phyloP scores from a whole-genome alignment of 2,329 filamentous ascomycete genomes.

The Claviceps fusiformis region DNA sequence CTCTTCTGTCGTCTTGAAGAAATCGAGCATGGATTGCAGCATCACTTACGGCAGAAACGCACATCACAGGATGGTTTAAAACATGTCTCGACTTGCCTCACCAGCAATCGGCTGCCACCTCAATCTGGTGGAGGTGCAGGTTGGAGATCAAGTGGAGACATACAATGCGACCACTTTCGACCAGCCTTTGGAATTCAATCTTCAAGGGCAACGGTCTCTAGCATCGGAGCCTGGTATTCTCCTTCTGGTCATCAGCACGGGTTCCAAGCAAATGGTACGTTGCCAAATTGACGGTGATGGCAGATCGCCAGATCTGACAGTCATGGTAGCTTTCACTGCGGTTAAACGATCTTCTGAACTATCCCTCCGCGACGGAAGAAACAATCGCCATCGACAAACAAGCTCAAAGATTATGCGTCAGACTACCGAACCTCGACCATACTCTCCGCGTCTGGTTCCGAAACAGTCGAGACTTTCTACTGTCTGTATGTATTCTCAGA shows the following conservation, averaged over 20 bases:
- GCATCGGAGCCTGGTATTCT: slow-evolving; percentile 3
- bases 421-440: slow-evolving; percentile 13
- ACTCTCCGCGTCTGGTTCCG: slow-evolving; percentile 16
- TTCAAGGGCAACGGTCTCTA: slow-evolving; percentile 3
- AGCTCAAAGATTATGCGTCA: slow-evolving; percentile 13
- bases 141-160: slow-evolving; percentile 1
- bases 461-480: slow-evolving; percentile 18
- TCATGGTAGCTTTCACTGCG: slow-evolving; percentile 3
- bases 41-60: no score
- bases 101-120: slow-evolving; percentile 6
- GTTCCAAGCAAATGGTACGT: slow-evolving; percentile 5
- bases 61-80: background rate
- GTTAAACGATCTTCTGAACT: slow-evolving; percentile 4
- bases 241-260: slow-evolving; percentile 1
- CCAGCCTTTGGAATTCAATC: slow-evolving; percentile 3
- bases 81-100: slow-evolving; percentile 4
- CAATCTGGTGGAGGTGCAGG: slow-evolving; percentile 2
- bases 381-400: slow-evolving; percentile 11
- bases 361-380: background rate
- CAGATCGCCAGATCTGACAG: slow-evolving; percentile 2
- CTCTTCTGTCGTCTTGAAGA: background rate
- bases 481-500: slow-evolving; percentile 19
- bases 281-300: background rate
- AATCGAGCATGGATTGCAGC: background rate
- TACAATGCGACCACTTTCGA: slow-evolving; percentile 1